Evolutionary conservation across 306 rosid genomes (phyloP).

Genomic region (Cucurbita moschata): DNA sequence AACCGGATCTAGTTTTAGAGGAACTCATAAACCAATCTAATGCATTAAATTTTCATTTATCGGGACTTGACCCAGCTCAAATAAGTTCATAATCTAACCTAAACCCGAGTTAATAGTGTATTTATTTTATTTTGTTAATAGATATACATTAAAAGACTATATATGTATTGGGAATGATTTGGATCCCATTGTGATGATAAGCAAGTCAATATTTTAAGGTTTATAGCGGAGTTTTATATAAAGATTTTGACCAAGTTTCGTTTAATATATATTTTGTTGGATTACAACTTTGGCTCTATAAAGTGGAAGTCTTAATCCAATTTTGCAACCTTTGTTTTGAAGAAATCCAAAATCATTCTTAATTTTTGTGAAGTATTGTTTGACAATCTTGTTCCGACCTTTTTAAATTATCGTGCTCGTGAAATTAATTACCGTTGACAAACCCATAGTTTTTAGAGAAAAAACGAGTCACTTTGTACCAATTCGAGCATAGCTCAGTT

Average conservation of each 20-base stretch:
- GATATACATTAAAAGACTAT: neutral
- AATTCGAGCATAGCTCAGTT: too few species aligned
- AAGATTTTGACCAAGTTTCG: neutral
- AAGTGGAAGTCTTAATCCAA: conserved; percentile 4
- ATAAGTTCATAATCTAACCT: too few species aligned
- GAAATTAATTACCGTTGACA: too few species aligned
- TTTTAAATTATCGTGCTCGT: too few species aligned
- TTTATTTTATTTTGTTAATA: neutral
- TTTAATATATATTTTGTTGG: neutral
- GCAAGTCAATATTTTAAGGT: neutral
- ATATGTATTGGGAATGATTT: neutral
- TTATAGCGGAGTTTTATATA: neutral
- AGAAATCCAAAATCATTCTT: neutral
- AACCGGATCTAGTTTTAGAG: too few species aligned
- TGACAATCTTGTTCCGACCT: too few species aligned
- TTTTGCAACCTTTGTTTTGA: neutral
- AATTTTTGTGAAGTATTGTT: neutral
- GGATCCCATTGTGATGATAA: neutral
- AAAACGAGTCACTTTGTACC: too few species aligned
- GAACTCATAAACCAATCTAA: too few species aligned
- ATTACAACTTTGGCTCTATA: neutral
- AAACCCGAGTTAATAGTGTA: too few species aligned
- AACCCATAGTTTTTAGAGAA: too few species aligned
- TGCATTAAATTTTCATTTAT: too few species aligned
- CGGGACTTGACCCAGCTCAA: too few species aligned